Evolutionary conservation across 805 yeast genomes (phyloP).

Genomic region (Suhomyces tanzawaensis): DNA sequence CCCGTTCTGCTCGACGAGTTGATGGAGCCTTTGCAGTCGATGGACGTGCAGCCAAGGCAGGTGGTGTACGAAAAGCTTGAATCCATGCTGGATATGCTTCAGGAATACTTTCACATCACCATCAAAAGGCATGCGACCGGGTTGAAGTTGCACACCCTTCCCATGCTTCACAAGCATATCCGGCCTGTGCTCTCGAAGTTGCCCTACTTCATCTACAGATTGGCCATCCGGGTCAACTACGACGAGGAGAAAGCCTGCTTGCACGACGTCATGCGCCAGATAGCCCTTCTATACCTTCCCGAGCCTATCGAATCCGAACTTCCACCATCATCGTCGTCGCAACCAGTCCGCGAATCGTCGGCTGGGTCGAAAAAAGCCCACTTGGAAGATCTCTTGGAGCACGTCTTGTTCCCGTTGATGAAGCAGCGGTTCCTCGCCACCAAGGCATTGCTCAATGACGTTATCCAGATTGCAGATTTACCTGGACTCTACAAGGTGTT

Average conservation of each 20-base stretch:
- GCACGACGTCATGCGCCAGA: slow-evolving; percentile 58
- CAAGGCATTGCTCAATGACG: slow-evolving; percentile 44
- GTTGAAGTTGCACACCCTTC: slow-evolving; percentile 50
- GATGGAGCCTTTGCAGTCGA: slow-evolving; percentile 32
- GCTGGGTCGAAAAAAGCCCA: slow-evolving; percentile 13
- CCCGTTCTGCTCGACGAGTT: slow-evolving; percentile 30
- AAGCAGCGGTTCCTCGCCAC: slow-evolving; percentile 68
- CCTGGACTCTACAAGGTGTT: slow-evolving; percentile 91
- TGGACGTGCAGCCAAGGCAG: slow-evolving; percentile 15
- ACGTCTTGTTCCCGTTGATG: slow-evolving; percentile 61
- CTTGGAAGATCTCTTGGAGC: slow-evolving; percentile 46
- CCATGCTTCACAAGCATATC: slow-evolving; percentile 65
- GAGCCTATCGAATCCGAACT: slow-evolving; percentile 32
- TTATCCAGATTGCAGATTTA: slow-evolving; percentile 83
- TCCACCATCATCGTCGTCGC: slow-evolving; percentile 2
- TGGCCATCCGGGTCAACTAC: slow-evolving; percentile 64
- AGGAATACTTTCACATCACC: slow-evolving; percentile 60
- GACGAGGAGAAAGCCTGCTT: slow-evolving; percentile 67
- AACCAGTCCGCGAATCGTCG: slow-evolving; percentile 1
- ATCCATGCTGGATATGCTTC: slow-evolving; percentile 70
- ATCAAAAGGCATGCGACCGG: slow-evolving; percentile 31
- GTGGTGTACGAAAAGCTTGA: slow-evolving; percentile 19
- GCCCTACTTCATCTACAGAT: slow-evolving; percentile 60
- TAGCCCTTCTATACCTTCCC: slow-evolving; percentile 75
- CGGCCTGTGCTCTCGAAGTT: slow-evolving; percentile 62